phyloP scores from a whole-genome alignment of 2,329 filamentous ascomycete genomes.

The Tolypocladium endophyticum region DNA sequence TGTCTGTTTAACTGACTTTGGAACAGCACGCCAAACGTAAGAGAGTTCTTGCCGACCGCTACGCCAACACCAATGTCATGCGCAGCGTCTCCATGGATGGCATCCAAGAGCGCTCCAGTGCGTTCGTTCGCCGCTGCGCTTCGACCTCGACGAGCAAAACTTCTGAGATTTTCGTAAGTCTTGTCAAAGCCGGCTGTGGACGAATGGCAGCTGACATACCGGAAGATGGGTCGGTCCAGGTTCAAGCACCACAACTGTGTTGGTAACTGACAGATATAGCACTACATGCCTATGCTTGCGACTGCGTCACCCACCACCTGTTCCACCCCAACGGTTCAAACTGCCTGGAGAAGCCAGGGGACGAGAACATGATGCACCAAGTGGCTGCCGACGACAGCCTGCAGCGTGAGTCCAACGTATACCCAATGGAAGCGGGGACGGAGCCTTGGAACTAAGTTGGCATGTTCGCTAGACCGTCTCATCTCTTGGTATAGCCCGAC shows the following conservation, averaged over 20 bases:
- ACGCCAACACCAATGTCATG: constrained; percentile 59
- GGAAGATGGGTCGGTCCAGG: constrained; percentile 18
- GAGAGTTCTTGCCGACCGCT: constrained; percentile 53
- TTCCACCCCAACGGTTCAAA: constrained; percentile 56
- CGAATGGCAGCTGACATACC: constrained; percentile 4
- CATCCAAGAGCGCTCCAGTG: constrained; percentile 44
- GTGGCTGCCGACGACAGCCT: constrained; percentile 58
- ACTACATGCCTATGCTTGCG: constrained; percentile 58
- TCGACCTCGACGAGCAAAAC: constrained; percentile 27
- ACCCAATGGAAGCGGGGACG: neutral
- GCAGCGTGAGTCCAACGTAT: constrained; percentile 37
- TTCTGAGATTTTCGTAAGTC: constrained; percentile 50
- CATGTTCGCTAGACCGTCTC: constrained; percentile 38
- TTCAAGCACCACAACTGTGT: neutral
- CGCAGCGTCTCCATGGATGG: constrained; percentile 42
- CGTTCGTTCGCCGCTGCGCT: constrained; percentile 43
- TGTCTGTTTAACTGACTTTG: neutral
- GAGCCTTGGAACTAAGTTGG: neutral
- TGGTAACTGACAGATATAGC: constrained; percentile 13
- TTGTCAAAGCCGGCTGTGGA: neutral
- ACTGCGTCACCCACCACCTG: constrained; percentile 59
- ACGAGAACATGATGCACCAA: constrained; percentile 58
- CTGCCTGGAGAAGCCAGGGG: constrained; percentile 42
- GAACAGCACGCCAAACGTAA: constrained; percentile 51
- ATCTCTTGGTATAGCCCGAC: constrained; percentile 46